Conservation (phyloP, 2,329 filamentous ascomycete genomes). For the Bipolaris oryzae region DNA sequence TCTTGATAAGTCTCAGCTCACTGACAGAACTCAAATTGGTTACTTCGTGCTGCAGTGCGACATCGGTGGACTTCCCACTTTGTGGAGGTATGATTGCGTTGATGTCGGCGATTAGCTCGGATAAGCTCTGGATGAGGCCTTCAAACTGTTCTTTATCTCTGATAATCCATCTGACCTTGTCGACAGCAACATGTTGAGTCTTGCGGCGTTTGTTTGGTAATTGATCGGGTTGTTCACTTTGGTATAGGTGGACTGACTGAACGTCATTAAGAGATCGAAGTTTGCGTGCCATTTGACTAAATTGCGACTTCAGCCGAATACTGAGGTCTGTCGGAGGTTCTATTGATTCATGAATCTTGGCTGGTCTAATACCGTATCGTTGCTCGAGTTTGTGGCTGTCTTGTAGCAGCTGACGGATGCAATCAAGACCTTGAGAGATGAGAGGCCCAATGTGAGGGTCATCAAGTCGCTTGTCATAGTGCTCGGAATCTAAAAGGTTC, state of each 20-base stretch:
- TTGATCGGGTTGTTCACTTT: too few species aligned
- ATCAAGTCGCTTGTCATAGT: background rate
- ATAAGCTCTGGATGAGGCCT: background rate
- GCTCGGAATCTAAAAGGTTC: background rate
- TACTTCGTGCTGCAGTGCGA: background rate
- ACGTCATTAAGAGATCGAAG: background rate
- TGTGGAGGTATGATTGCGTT: background rate
- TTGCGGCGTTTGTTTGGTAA: accelerated
- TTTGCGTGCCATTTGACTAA: background rate
- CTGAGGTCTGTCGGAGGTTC: too few species aligned
- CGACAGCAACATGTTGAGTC: background rate
- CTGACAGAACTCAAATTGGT: background rate
- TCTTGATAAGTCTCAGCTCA: background rate
- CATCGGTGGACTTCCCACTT: background rate
- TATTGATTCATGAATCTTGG: background rate
- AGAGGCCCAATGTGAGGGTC: background rate
- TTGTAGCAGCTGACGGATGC: background rate
- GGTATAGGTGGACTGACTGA: background rate
- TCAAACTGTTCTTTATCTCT: conserved; percentile 4
- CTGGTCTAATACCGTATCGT: background rate
- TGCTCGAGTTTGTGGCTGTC: background rate
- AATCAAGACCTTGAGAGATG: background rate
- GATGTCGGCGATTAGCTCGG: background rate
- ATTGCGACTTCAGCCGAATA: background rate
- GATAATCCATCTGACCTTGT: background rate